Percentiles rank a stretch among this genome's conserved stretches.
These are phyloP conservation scores for Triticum monococcum DNA, from an alignment of 176 grass and related monocot species.

Conservation along the genomic window DNA sequence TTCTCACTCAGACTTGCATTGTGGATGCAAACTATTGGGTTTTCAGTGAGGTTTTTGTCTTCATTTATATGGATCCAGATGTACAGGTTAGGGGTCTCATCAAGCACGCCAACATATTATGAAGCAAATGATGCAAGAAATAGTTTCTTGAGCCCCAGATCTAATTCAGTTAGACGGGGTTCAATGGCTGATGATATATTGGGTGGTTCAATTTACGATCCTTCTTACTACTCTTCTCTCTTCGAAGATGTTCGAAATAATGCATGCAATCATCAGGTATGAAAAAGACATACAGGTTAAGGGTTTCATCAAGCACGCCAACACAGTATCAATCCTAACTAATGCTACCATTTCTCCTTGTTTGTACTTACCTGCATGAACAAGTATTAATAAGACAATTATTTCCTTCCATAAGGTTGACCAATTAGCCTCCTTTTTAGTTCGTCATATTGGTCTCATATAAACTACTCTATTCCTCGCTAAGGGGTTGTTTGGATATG, in stretches of 20 bases:
- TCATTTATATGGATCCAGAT: constrained; percentile 98
- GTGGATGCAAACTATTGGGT: constrained; percentile 98
- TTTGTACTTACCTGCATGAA: background rate
- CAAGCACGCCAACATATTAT: constrained; percentile 45
- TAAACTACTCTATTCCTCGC: background rate
- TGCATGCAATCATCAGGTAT: constrained; percentile 67
- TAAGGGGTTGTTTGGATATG: too few relatives aligned
- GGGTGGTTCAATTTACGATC: constrained; percentile 91
- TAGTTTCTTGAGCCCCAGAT: constrained; percentile 78
- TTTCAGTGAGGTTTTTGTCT: constrained; percentile 96
- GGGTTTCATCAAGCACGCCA: background rate
- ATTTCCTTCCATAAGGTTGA: background rate
- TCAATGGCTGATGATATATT: constrained; percentile 92
- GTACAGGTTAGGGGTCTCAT: constrained; percentile 77
- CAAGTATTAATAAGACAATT: background rate
- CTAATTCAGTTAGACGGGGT: constrained; percentile 68
- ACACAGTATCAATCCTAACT: background rate
- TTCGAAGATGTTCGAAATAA: constrained; percentile 81
- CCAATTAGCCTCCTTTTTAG: background rate
- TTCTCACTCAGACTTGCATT: constrained; percentile 88
- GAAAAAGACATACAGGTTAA: background rate
- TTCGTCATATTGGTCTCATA: background rate
- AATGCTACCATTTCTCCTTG: background rate
- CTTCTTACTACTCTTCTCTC: constrained; percentile 92
- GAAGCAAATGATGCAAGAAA: constrained; percentile 70